Evolutionary conservation across 1,139 yeast species (phyloP), one percentile per base, ranked within the genome.

Genomic region (Diutina rugosa): DNA sequence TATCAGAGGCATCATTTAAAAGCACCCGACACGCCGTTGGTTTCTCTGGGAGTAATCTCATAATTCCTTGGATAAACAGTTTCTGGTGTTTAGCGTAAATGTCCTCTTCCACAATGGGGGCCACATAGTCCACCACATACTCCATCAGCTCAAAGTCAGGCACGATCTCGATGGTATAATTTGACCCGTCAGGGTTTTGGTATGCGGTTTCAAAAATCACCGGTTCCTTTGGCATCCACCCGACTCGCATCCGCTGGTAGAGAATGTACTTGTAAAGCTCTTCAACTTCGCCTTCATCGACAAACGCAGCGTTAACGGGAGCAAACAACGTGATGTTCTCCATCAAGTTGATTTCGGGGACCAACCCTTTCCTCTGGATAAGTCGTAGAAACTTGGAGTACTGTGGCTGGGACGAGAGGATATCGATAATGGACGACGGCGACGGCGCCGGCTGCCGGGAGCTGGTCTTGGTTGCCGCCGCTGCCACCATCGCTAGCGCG

Each of bases 301-400:
- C 75, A 68, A 87, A 90, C 0, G 97, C 97, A 63, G 87, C 83
- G 69, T 91, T 90, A 21, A 88, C 79, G 0, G 98, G 97, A 0
- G 97, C 97, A 54, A 90, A 67, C 21, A 91, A 70, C 0, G 98
- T 90, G 56, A 85, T 78, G 66, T 90, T 87, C 46, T 74, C 72
- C 59, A 87, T 69, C 46, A 73, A 72, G 66, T 90, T 91, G 55
- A 93, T 68, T 44, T 72, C 69, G 1, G 95, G 95, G 1, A 93
- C 73, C 59, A 87, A 70, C 12, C 86, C 95, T 54, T 77, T 74
- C 55, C 79, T 71, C 66, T 91, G 97, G 3, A 91, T 63, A 32
- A 81, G 72, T 55, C 84, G 72, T 28, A 91, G 70, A 58, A 91
- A 82, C 56, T 78, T 77, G 30, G 95, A 84, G 69, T 84, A 91